phyloP scores from a whole-genome alignment of 176 grass and related monocot species.

The Olyra latifolia region DNA sequence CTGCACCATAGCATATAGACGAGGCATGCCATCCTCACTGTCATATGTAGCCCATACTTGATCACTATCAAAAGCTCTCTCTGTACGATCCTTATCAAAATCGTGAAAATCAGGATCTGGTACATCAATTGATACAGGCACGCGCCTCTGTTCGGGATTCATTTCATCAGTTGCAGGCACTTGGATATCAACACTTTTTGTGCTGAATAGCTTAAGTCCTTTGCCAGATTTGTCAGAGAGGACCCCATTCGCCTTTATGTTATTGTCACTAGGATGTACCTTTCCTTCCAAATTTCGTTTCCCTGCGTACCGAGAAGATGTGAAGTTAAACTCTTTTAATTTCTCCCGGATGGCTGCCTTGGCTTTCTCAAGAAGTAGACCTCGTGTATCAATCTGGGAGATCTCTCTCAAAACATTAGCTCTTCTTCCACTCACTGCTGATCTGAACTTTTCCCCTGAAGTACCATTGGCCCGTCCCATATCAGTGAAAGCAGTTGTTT shows the following conservation, averaged over 20 bases:
- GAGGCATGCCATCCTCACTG: conserved; percentile 97
- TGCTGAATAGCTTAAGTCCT: conserved; percentile 41
- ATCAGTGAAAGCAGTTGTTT: conserved; percentile 42
- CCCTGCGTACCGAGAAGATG: conserved; percentile 33
- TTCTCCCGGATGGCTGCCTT: conserved; percentile 50
- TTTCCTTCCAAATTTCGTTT: conserved; percentile 44
- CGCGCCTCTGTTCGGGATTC: conserved; percentile 40
- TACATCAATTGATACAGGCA: conserved; percentile 76
- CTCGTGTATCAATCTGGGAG: conserved; percentile 56
- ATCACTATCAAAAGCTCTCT: conserved; percentile 73
- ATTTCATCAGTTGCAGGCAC: conserved; percentile 33
- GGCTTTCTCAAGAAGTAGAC: conserved; percentile 70
- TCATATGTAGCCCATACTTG: conserved; percentile 97
- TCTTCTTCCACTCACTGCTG: conserved; percentile 54
- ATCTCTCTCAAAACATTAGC: conserved; percentile 61
- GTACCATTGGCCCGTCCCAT: conserved; percentile 42
- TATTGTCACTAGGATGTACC: conserved; percentile 40
- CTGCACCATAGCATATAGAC: conserved; percentile 88
- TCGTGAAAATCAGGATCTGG: conserved; percentile 96
- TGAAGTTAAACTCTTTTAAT: conserved; percentile 53
- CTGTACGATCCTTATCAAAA: conserved; percentile 93
- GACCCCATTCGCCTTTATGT: conserved; percentile 35
- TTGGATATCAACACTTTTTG: conserved; percentile 33
- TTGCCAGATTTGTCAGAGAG: conserved; percentile 36
- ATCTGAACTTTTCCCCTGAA: conserved; percentile 44